Percentiles rank a stretch among this genome's conserved stretches.
Conservation (phyloP, 2,329 filamentous ascomycete genomes). For the Chalaropsis ovoidea region DNA sequence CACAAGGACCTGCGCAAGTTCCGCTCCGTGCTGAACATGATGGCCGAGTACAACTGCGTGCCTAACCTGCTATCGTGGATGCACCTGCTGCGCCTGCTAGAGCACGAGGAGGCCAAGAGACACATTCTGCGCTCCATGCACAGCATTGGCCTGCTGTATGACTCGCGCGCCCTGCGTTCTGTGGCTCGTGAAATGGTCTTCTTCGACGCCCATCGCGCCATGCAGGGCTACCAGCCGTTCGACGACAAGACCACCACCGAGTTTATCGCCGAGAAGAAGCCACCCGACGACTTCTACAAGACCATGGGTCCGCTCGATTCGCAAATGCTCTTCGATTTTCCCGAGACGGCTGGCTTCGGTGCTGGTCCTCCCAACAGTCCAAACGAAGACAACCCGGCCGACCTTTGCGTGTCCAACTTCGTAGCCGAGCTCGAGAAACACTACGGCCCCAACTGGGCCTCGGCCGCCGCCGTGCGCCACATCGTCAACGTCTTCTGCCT, state of each 20-base stretch:
- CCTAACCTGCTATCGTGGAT: constrained; percentile 42
- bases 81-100: constrained; percentile 44
- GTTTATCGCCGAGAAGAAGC: constrained; percentile 7
- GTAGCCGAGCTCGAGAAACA: constrained; percentile 35
- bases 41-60: constrained; percentile 34
- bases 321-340: too few relatives aligned
- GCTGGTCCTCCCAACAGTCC: too few relatives aligned
- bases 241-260: background rate
- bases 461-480: constrained; percentile 32
- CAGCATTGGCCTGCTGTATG: constrained; percentile 36
- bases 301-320: background rate
- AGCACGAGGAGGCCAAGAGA: constrained; percentile 46
- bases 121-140: constrained; percentile 42
- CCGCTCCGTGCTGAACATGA: constrained; percentile 34
- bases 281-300: background rate
- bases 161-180: constrained; percentile 32
- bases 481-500: constrained; percentile 38
- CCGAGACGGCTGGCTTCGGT: too few relatives aligned
- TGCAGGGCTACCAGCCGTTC: constrained; percentile 30
- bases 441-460: constrained; percentile 42
- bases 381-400: background rate
- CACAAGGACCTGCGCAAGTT: constrained; percentile 38
- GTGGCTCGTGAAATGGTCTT: constrained; percentile 38
- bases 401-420: constrained; percentile 30
- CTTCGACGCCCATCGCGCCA: constrained; percentile 37